Evolutionary conservation across 2,329 filamentous ascomycete species (phyloP).

Genomic region (Rhexocercosporidium sp.): DNA sequence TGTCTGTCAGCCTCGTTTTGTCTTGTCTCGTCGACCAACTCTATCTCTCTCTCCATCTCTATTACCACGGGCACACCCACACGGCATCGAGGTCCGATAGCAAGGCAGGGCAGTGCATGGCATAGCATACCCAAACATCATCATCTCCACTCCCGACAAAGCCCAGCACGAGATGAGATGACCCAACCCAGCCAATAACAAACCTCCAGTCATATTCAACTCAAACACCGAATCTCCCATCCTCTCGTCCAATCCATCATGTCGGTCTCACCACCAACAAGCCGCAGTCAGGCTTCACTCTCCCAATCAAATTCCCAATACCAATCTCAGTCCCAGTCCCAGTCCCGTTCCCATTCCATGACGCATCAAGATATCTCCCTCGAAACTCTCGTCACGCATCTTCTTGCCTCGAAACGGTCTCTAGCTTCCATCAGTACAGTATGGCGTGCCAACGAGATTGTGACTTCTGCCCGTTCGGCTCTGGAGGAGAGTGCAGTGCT

Average conservation of each 20-base stretch:
- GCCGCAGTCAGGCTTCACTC: constrained; percentile 37
- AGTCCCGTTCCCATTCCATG: constrained; percentile 32
- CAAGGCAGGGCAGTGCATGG: not conserved
- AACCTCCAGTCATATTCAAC: not conserved
- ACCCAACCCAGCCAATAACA: not conserved
- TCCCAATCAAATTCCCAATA: constrained; percentile 32
- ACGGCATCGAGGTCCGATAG: not conserved
- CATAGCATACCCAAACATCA: not conserved
- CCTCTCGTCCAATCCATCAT: constrained; percentile 4
- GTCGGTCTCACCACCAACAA: constrained; percentile 23
- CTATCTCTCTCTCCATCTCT: not conserved
- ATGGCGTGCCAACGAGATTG: constrained; percentile 84
- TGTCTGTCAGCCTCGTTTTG: constrained; percentile 1
- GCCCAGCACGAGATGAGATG: not conserved
- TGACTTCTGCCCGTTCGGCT: constrained; percentile 74
- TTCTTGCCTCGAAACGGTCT: constrained; percentile 86
- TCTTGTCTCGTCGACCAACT: not conserved
- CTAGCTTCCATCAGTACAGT: constrained; percentile 84
- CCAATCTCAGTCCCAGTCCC: constrained; percentile 31
- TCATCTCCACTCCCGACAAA: not conserved
- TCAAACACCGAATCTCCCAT: not conserved
- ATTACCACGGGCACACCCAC: not conserved
- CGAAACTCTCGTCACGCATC: constrained; percentile 81
- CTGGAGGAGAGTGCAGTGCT: constrained; percentile 81
- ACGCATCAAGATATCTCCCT: constrained; percentile 51